Evolutionary conservation across 129 eudicot genomes (phyloP).

Genomic region (Arctium minus): DNA sequence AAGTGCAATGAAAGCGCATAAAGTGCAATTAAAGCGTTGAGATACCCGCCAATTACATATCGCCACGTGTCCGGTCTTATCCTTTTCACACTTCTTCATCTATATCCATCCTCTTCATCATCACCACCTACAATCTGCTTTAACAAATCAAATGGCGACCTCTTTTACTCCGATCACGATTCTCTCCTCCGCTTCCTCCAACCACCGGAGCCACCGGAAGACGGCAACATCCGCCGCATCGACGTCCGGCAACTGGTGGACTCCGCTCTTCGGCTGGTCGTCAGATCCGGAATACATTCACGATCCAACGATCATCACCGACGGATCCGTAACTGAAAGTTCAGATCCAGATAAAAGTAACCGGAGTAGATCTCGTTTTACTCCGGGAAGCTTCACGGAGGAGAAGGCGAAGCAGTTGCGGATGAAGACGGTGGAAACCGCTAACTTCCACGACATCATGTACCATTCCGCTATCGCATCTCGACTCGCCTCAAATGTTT

Average conservation of each 20-base stretch:
- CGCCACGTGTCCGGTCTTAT: conserved; percentile 35
- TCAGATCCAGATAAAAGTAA: not conserved
- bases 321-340: not conserved
- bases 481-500: conserved; percentile 45
- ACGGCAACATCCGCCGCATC: not conserved
- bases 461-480: conserved; percentile 56
- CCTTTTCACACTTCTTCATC: conserved; percentile 15
- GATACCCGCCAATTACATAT: not conserved
- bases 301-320: not conserved
- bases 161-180: conserved; percentile 18
- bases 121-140: not conserved
- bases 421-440: conserved; percentile 33
- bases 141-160: conserved; percentile 29
- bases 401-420: conserved; percentile 54
- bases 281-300: conserved; percentile 44
- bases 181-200: conserved; percentile 16
- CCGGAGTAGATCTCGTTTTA: conserved; percentile 18
- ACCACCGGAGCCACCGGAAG: not conserved
- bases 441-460: conserved; percentile 47
- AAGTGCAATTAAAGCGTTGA: not conserved
- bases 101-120: not conserved
- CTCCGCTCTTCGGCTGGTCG: conserved; percentile 43
- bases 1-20: not conserved
- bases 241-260: conserved; percentile 38
- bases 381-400: conserved; percentile 47